Evolutionary conservation across 495 filamentous ascomycete species (phyloP), one percentile per base, ranked within the genome.

Genomic region (Parathielavia hyrcaniae): DNA sequence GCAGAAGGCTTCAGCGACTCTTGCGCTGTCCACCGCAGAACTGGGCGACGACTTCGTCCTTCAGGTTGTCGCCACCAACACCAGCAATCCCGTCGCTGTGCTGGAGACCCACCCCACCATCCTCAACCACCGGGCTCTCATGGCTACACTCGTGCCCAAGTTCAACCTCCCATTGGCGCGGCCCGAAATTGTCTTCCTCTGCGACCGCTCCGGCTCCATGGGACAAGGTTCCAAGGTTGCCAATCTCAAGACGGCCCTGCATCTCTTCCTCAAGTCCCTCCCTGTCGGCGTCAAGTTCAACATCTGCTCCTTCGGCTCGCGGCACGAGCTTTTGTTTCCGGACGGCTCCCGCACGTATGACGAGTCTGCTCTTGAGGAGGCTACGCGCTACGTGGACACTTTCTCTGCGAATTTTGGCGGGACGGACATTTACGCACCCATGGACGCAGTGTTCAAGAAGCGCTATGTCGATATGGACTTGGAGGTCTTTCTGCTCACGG

Each of bases 191-290:
- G 80, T 90, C 35, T 88, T 91, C 51, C 66, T 91, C 9, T 81
- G 81, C 52, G 87, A 91, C 63, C 77, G 84, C 40, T 85, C 81
- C 48, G 85, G 85, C 0, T 83, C 79, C 55, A 90, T 91, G 87
- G 32, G 45, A 0, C 23, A 20, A 1, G 57, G 58, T 1, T 66
- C 69, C 36, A 80, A 79, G 32, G 87, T 87, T 2, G 38, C 61
- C 1, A 79, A 81, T 16, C 68, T 87, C 26, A 65, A 76, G 16
- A 71, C 76, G 8, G 86, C 86, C 4, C 72, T 90, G 26, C 74
- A 74, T 2, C 69, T 88, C n/a, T 86, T 90, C 60, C 72, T 90
- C 35, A 88, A 87, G 61, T 86, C 83, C 0, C 68, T 90, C 16
- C 86, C 86, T 2, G 59, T 82, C 1, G 85, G 85, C 0, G 71